These are phyloP conservation scores for Claviceps monticola DNA, from an alignment of 2,329 filamentous ascomycete species.

Conservation along the genomic window DNA sequence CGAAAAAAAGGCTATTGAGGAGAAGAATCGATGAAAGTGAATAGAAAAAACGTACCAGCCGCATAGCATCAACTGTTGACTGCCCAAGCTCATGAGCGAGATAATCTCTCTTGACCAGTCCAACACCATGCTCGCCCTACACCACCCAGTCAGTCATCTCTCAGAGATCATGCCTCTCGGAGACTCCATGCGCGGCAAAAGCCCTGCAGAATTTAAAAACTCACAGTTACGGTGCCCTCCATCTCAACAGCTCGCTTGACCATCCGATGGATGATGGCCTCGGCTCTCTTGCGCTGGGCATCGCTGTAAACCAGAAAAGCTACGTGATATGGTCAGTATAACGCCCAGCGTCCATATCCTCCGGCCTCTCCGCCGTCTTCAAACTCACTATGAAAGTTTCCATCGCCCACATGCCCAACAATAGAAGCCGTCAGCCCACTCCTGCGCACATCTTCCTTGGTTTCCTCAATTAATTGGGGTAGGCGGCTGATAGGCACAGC, in stretches of 20 bases:
- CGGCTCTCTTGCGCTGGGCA: constrained; percentile 50
- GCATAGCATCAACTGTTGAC: constrained; percentile 67
- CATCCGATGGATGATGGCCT: constrained; percentile 67
- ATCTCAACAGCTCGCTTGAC: constrained; percentile 74
- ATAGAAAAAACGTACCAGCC: constrained; percentile 42
- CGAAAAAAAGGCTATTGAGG: neutral
- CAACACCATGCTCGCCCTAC: constrained; percentile 69
- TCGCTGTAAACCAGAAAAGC: constrained; percentile 48
- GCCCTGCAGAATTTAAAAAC: neutral
- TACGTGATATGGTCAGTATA: constrained; percentile 10
- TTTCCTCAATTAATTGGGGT: constrained; percentile 65
- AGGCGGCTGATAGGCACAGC: constrained; percentile 67
- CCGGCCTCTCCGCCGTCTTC: neutral
- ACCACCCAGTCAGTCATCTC: neutral
- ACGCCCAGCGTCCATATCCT: neutral
- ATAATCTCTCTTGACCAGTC: constrained; percentile 74
- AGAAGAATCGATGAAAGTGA: neutral
- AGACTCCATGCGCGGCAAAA: constrained; percentile 10
- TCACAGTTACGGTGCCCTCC: constrained; percentile 66
- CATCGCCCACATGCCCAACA: constrained; percentile 63
- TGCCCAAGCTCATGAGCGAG: constrained; percentile 64
- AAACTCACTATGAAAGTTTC: constrained; percentile 56
- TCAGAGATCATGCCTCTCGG: neutral
- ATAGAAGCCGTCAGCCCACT: constrained; percentile 35
- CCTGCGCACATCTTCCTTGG: constrained; percentile 31